These are phyloP conservation scores for Ensete glaucum DNA, from an alignment of 176 grass and related monocot species.

Conservation along the genomic window DNA sequence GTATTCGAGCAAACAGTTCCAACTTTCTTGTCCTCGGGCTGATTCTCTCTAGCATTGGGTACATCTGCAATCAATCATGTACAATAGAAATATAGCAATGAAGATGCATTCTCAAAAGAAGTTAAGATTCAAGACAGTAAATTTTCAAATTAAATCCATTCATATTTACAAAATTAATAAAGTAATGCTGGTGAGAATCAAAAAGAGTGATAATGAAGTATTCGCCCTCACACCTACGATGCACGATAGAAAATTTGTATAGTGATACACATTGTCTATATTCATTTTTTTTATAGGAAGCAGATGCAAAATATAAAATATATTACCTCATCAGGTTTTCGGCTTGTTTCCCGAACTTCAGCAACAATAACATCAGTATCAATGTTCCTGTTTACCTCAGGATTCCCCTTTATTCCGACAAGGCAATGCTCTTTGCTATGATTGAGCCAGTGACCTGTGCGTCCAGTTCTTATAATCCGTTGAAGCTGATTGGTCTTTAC, in stretches of 20 bases:
- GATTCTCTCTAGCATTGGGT: conserved; percentile 91
- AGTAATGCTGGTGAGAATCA: too few species aligned
- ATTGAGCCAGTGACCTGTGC: conserved; percentile 97
- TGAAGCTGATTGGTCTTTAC: conserved; percentile 99
- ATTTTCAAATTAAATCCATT: too few species aligned
- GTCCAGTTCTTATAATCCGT: conserved; percentile 92
- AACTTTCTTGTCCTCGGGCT: conserved; percentile 95
- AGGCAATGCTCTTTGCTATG: conserved; percentile 99
- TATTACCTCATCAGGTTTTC: conserved; percentile 97
- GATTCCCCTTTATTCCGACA: conserved; percentile 95
- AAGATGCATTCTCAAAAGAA: neutral
- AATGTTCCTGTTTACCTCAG: conserved; percentile 92
- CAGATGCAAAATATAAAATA: conserved; percentile 11
- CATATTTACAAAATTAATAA: too few species aligned
- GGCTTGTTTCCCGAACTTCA: conserved; percentile 96
- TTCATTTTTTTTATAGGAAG: conserved; percentile 8
- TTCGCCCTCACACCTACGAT: too few species aligned
- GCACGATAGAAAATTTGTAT: too few species aligned
- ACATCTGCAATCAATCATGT: conserved; percentile 57
- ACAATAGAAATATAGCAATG: neutral
- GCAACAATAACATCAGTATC: conserved; percentile 98
- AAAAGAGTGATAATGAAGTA: too few species aligned
- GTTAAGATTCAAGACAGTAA: neutral
- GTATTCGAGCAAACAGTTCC: conserved; percentile 96
- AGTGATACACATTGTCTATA: neutral